Percentiles rank a stretch among this genome's conserved stretches.
Evolutionary conservation across 179 eudicot genomes (phyloP).

Genomic region (Patellifolia procumbens): DNA sequence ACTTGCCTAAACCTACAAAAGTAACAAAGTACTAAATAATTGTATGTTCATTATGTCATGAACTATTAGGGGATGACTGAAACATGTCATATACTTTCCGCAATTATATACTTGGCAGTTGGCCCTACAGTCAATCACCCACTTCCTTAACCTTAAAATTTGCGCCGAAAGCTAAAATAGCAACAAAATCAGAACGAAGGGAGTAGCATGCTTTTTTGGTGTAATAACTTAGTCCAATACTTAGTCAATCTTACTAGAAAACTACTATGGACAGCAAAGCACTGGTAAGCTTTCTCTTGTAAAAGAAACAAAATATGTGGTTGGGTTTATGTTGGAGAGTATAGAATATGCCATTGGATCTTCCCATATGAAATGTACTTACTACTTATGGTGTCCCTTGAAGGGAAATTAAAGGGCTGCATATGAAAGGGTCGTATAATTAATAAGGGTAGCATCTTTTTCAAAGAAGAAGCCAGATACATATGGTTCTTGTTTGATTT

Average conservation of each 20-base stretch:
- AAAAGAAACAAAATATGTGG: too few species aligned
- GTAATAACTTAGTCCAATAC: too few species aligned
- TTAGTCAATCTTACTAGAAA: not conserved
- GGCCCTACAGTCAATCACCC: too few species aligned
- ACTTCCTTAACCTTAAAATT: too few species aligned
- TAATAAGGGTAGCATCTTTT: not conserved
- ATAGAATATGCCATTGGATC: constrained; percentile 11
- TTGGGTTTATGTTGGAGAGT: not conserved
- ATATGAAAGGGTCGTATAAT: not conserved
- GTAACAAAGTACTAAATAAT: too few species aligned
- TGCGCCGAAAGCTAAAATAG: too few species aligned
- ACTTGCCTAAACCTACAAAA: not conserved
- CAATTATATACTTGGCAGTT: too few species aligned
- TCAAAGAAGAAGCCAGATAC: not conserved
- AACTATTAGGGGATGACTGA: not conserved
- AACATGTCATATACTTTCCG: too few species aligned
- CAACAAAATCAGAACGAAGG: too few species aligned
- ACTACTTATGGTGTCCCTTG: not conserved
- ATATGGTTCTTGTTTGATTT: too few species aligned
- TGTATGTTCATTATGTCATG: not conserved
- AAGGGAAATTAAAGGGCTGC: not conserved
- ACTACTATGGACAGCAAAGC: not conserved
- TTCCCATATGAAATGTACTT: not conserved
- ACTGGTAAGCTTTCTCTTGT: not conserved
- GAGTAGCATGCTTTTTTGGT: not conserved